A percentile compares a stretch with the other conserved stretches of the same genome.
phyloP scores from a whole-genome alignment of 129 eudicot species.

The Chrysanthemum makinoi region DNA sequence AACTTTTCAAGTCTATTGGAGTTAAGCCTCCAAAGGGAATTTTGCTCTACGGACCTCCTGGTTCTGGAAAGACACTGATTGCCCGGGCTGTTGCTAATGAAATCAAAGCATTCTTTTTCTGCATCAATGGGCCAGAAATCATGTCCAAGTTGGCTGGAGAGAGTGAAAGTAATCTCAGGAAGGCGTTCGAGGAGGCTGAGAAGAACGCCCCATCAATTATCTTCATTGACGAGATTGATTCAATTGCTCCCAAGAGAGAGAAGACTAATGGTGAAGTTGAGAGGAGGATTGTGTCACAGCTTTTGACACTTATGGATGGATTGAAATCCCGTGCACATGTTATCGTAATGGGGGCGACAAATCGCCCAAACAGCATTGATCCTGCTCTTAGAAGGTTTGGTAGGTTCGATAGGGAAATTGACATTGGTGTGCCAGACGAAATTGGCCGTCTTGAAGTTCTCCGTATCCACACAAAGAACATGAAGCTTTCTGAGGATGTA shows the following conservation, averaged over 20 bases:
- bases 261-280: conserved; percentile 11
- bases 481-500: conserved; percentile 16
- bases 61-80: conserved; percentile 1
- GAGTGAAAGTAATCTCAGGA: conserved; percentile 15
- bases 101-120: conserved; percentile 2
- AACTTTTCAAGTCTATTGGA: conserved; percentile 7
- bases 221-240: conserved; percentile 8
- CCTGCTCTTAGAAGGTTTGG: conserved; percentile 17
- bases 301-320: conserved; percentile 9
- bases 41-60: conserved; percentile 13
- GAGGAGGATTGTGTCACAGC: conserved; percentile 13
- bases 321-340: conserved; percentile 14
- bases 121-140: conserved; percentile 10
- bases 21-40: conserved; percentile 7
- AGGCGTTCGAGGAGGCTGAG: conserved; percentile 11
- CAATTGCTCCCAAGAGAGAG: conserved; percentile 2
- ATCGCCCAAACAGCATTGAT: conserved; percentile 12
- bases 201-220: conserved; percentile 11
- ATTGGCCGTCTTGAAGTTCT: conserved; percentile 7
- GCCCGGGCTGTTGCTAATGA: conserved; percentile 10
- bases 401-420: conserved; percentile 8
- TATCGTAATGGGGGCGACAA: conserved; percentile 12
- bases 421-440: conserved; percentile 15
- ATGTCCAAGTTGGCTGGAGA: conserved; percentile 11
- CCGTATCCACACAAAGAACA: conserved; percentile 15